These are phyloP conservation scores for Pythium scleroteichum DNA, from an alignment of 352 stramenopile species.

Conservation along the genomic window DNA sequence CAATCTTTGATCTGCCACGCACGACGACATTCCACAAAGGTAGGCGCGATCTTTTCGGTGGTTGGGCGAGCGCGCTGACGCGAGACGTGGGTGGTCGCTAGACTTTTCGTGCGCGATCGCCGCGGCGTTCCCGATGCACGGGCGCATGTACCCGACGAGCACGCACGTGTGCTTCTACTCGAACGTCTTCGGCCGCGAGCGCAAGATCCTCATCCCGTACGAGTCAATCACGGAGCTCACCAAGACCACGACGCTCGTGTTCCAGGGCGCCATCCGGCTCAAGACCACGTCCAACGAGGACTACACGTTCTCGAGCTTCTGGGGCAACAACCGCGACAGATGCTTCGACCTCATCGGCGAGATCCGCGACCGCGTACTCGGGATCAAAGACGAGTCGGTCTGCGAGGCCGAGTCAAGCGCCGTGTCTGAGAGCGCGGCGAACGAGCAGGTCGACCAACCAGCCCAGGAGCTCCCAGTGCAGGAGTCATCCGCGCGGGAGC, in stretches of 20 bases:
- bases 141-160: conserved; percentile 86
- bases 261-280: conserved; percentile 76
- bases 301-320: conserved; percentile 88
- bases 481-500: no score
- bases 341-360: conserved; percentile 77
- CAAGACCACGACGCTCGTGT: conserved; percentile 85
- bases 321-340: conserved; percentile 76
- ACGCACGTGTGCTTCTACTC: conserved; percentile 87
- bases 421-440: conserved; percentile 11
- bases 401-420: background rate
- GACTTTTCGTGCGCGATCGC: conserved; percentile 85
- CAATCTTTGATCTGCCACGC: conserved; percentile 80
- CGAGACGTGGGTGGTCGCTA: conserved; percentile 25
- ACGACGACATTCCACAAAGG: conserved; percentile 81
- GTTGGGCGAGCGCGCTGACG: no score
- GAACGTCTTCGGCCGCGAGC: conserved; percentile 85
- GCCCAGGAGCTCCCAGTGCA: no score
- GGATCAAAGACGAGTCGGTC: conserved; percentile 5
- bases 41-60: conserved; percentile 20
- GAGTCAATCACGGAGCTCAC: conserved; percentile 75
- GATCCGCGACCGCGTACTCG: conserved; percentile 60
- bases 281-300: conserved; percentile 53
- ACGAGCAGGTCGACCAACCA: conserved; percentile 2
- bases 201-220: conserved; percentile 88
- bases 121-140: conserved; percentile 81